Evolutionary conservation across 768 basidiomycete species (phyloP).

Genomic region (Polyporus arcularius): DNA sequence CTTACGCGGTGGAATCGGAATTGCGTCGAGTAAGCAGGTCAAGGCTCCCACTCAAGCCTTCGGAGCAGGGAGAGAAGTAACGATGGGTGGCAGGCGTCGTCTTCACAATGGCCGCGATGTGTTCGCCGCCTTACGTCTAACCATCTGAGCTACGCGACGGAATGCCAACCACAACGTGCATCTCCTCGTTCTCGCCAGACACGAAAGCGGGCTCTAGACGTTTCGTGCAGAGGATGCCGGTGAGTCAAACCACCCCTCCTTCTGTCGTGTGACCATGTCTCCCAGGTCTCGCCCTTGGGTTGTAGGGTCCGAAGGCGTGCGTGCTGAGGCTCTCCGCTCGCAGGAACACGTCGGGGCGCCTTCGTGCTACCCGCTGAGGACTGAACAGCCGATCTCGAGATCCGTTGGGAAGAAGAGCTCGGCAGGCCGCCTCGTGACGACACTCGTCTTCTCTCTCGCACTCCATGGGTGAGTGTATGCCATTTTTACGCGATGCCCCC

Average conservation of each 20-base stretch:
- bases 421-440: constrained; percentile 3
- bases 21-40: too few species aligned
- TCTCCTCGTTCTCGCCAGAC: too few species aligned
- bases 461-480: constrained; percentile 3
- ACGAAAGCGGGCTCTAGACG: neutral
- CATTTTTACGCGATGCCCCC: neutral
- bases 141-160: too few species aligned
- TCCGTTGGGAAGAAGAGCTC: constrained; percentile 1
- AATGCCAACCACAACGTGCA: too few species aligned
- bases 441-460: neutral
- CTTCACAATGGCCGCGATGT: too few species aligned
- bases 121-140: too few species aligned
- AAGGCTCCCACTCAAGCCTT: too few species aligned
- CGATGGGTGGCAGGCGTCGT: too few species aligned
- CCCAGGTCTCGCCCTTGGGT: neutral
- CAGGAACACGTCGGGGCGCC: constrained; percentile 1
- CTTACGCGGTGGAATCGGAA: too few species aligned
- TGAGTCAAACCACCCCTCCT: neutral
- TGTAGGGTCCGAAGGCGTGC: constrained; percentile 1
- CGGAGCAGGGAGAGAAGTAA: too few species aligned
- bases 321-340: neutral
- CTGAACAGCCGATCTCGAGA: neutral
- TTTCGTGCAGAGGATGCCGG: neutral
- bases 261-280: constrained; percentile 1
- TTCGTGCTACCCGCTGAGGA: neutral